These are phyloP conservation scores for Hanseniaspora hatyaiensis DNA, from an alignment of 805 yeast species.

Conservation along the genomic window DNA sequence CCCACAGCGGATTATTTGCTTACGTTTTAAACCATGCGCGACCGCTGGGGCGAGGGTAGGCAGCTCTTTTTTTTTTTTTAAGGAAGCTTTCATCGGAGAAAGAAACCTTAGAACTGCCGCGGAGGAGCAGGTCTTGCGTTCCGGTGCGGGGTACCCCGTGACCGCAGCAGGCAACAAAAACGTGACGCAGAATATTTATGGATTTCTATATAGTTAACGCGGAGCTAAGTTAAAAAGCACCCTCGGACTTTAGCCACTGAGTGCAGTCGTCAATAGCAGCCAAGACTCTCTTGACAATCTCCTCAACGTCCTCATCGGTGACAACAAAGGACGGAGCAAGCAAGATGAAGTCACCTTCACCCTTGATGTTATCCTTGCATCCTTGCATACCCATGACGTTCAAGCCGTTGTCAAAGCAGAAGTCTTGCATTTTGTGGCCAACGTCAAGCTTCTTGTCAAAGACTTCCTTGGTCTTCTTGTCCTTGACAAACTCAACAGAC, in stretches of 20 bases:
- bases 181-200: no score
- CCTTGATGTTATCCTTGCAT: conserved; percentile 20
- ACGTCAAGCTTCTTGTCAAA: conserved; percentile 32
- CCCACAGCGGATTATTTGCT: no score
- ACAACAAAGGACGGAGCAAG: conserved; percentile 39
- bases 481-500: conserved; percentile 46
- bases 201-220: no score
- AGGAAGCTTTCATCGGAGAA: no score
- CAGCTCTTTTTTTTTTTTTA: no score
- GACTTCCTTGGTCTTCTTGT: conserved; percentile 40
- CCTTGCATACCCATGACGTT: conserved; percentile 39
- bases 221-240: conserved; percentile 17
- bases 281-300: conserved; percentile 32
- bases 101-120: no score
- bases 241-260: conserved; percentile 19
- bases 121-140: no score
- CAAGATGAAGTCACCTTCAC: conserved; percentile 37
- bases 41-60: no score
- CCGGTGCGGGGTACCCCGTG: no score
- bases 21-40: no score
- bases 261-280: conserved; percentile 32
- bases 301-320: conserved; percentile 35
- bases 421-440: conserved; percentile 29
- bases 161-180: no score
- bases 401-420: conserved; percentile 37